Evolutionary conservation across 495 filamentous ascomycete genomes (phyloP), one percentile per base, ranked within the genome.

Genomic region (Daldinia grandis): DNA sequence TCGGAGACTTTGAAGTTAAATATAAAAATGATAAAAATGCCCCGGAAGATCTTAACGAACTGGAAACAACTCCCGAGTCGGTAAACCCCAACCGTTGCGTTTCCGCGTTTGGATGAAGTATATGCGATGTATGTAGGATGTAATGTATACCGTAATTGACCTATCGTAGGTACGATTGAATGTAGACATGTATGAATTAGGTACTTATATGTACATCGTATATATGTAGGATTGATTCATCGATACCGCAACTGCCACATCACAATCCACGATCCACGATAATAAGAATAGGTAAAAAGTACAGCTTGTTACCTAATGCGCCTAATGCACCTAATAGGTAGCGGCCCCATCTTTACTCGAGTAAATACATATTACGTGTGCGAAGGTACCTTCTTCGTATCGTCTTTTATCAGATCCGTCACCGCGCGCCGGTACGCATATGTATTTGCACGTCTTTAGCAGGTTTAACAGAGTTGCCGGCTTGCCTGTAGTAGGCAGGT

Each of bases 51-150:
- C 37, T 58, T 17, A 38, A 47, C n/a, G 31, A 35, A 10, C 12
- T 35, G 12, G 33, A 1, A 57, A 61, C 38, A 70, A 65, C 56
- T 70, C 49, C 67, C 61, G 49, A 61, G 21, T 50, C 55, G 66
- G 47, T 30, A 69, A 64, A 64, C 58, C 65, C 65, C 65, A 62
- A 68, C 55, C 33, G 63, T 53, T 58, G 63, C 64, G 64, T 25
- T 66, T 53, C 17, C 17, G 58, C 50, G 31, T 65, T 51, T 58
- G 14, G 30, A 58, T 24, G 27, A 57, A 35, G 30, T 53, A 58
- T 38, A 38, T 28, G 37, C 10, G 7, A 35, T 47, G 30, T 58
- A 58, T 30, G 28, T 42, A 33, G 40, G 31, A 53, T 35, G 17
- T 62, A 38, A 47, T 47, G 8, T 21, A 47, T 47, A 21, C 42